A percentile compares a stretch with the other conserved stretches of the same genome.
Conservation (phyloP, 148 eudicot species). For the Cornus florida region DNA sequence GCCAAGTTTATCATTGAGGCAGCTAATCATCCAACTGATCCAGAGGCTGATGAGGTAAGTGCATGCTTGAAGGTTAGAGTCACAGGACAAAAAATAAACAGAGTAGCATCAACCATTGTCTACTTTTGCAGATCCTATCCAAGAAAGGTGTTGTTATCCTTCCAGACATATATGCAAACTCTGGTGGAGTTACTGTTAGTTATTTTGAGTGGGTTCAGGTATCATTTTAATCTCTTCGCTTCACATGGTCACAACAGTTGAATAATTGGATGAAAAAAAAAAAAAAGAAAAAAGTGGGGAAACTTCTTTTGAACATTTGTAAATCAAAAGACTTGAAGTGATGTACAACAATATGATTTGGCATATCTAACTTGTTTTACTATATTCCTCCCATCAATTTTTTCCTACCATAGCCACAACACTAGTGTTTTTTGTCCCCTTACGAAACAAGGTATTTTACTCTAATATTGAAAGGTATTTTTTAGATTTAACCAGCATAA, state of each 20-base stretch:
- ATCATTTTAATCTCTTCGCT: constrained; percentile 6
- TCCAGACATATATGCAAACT: constrained; percentile 94
- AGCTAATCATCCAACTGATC: constrained; percentile 98
- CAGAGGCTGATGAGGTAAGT: constrained; percentile 96
- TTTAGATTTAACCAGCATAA: neutral
- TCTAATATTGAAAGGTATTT: neutral
- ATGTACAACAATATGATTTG: too few species aligned
- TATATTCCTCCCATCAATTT: too few species aligned
- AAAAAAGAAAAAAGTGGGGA: too few species aligned
- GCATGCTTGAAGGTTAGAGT: constrained; percentile 1
- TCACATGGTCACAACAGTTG: neutral
- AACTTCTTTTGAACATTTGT: too few species aligned
- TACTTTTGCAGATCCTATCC: constrained; percentile 57
- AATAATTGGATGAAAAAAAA: too few species aligned
- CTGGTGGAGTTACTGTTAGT: constrained; percentile 97
- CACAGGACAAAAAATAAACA: neutral
- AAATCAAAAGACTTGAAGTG: too few species aligned
- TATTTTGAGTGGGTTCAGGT: constrained; percentile 99
- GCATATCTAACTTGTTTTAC: too few species aligned
- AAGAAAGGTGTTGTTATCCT: constrained; percentile 93
- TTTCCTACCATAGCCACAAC: neutral
- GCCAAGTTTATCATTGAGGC: constrained; percentile 95
- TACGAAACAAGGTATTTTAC: too few species aligned
- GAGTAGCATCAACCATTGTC: constrained; percentile 12
- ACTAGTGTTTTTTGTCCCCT: neutral